phyloP scores from a whole-genome alignment of 2,329 filamentous ascomycete genomes.

The Penicillium psychrosexuale region DNA sequence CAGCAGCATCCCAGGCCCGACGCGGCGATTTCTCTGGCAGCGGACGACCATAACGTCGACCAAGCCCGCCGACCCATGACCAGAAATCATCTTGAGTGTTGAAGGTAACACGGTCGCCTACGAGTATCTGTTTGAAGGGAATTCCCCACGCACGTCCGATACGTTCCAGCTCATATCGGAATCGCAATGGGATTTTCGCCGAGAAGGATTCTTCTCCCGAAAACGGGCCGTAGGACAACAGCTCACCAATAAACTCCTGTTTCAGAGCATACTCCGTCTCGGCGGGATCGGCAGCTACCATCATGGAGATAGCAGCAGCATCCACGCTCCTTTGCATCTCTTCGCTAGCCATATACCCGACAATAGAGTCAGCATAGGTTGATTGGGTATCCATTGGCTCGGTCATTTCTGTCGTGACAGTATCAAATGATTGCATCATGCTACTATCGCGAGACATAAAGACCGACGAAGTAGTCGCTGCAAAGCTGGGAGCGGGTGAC shows the following conservation, averaged over 20 bases:
- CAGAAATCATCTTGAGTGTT: conserved; percentile 34
- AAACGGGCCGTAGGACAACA: conserved; percentile 38
- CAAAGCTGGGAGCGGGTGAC: conserved; percentile 24
- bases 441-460: conserved; percentile 13
- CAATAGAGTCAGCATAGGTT: conserved; percentile 28
- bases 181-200: conserved; percentile 30
- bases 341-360: conserved; percentile 20
- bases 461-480: conserved; percentile 20
- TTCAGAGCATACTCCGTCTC: conserved; percentile 15
- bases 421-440: conserved; percentile 28
- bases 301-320: conserved; percentile 1
- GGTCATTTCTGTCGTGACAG: conserved; percentile 30
- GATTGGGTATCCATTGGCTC: conserved; percentile 26
- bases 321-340: conserved; percentile 15
- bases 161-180: conserved; percentile 40
- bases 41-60: conserved; percentile 19
- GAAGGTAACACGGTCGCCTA: conserved; percentile 23
- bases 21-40: conserved; percentile 33
- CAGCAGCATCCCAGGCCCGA: conserved; percentile 36
- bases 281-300: not conserved
- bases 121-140: conserved; percentile 28
- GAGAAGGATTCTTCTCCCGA: conserved; percentile 26
- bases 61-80: conserved; percentile 31
- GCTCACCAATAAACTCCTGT: conserved; percentile 27
- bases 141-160: conserved; percentile 32